Evolutionary conservation across 148 eudicot genomes (phyloP), one percentile per base, ranked within the genome.

Genomic region (Rhododendron mucronatum): DNA sequence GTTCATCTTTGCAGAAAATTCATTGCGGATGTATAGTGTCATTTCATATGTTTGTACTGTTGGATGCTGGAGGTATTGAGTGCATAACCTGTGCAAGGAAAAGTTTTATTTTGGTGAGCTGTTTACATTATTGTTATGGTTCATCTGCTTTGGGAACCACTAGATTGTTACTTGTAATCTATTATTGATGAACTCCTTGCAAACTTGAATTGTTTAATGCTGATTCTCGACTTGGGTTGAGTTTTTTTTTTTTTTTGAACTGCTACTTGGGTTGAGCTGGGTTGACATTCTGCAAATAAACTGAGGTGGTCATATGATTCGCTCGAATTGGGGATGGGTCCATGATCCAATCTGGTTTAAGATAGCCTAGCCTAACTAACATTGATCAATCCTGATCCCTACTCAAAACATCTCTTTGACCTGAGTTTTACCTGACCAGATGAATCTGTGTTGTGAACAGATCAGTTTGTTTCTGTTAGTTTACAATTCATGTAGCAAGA

Each of bases 1-100:
- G 21, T 59, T 83, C 63, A 65, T 88, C 85, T 87, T 35, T 90
- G 94, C 93, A 95, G 98, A 91, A 92, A 89, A 93, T 95, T 78
- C 98, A 95, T 86, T 95, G 98, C 89, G 98, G 98, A 79, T 95
- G 98, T 82, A 92, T 95, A 73, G 94, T 92, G 48, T 94, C 98
- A 74, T 86, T 90, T 80, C 94, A 95, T 90, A 88, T 89, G 89
- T 95, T 93, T 87, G 91, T 91, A 16, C 88, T 94, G 85, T 87
- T 95, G 91, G 98, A 95, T 91, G 93, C 92, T 82, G 98, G 98
- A 44, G 98, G 98, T 59, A 92, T 95, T 84, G 92, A 93, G 83
- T 95, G 98, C 86, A 80, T 91, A 81, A 63, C 85, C 10, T 95
- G 98, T 86, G 91, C 93, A 39, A 92, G 87, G 78, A 95, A 90